Evolutionary conservation across 371 early-diverging fungal species (phyloP), one percentile per base, ranked within the genome.

Genomic region (Syncephalastrum monosporum): DNA sequence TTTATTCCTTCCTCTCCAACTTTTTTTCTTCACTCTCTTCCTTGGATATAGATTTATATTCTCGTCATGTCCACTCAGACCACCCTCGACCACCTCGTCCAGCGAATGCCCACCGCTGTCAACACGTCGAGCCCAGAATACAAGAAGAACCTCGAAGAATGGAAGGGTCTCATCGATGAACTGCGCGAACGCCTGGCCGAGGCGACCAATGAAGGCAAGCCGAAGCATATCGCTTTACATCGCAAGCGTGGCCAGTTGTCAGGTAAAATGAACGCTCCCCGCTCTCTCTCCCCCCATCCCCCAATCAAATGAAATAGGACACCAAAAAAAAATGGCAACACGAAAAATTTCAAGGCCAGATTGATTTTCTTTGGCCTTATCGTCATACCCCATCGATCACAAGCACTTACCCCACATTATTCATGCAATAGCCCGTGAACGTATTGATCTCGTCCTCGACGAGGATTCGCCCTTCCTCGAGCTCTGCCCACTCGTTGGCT

Each of bases 401-500:
- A 33, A 33, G 38, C 12, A 33, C 38, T 33, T 33, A 8, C 46
- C 47, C 47, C 24, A 48, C 33, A 50, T 33, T 10, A 33, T 33
- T 33, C 38, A 33, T 33, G 38, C 47, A 58, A 27, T 54, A 85
- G 86, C 86, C 15, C 81, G 87, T 42, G 86, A 87, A 47, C 82
- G 90, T 43, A 60, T 90, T 12, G 83, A 88, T n/a, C 63, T 89
- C 5, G 46, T 89, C 3, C 70, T 90, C 7, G 90, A 90, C 60
- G 83, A 83, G 51, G 89, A 87, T 55, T 83, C 85, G 3, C 90
- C 90, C n/a, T 89, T 87, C 57, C 68, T 90, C 43, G 90, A 90
- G 60, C 67, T 90, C 45, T 81, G 85, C 47, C 79, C 86, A 5
- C 68, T 90, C 16, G 88, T 88, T 29, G 90, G 90, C 13, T 85